A percentile compares a stretch with the other conserved stretches of the same genome.
These are phyloP conservation scores for Lepidopterella palustris DNA, from an alignment of 495 filamentous ascomycete genomes.

Conservation along the genomic window DNA sequence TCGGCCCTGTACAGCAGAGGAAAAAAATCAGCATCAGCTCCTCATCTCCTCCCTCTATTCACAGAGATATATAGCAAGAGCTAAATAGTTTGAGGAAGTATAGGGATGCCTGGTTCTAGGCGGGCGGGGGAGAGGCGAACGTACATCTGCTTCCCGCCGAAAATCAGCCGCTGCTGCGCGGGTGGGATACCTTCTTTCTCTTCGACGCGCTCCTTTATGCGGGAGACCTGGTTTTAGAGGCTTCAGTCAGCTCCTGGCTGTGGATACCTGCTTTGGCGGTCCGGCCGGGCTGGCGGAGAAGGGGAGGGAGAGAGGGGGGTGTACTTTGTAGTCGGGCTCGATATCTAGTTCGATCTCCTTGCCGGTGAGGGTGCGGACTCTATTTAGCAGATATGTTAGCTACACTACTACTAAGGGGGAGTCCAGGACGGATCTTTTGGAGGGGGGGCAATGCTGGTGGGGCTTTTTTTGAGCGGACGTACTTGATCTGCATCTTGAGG, in stretches of 20 bases:
- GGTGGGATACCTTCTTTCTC: constrained; percentile 98
- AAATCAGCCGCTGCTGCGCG: constrained; percentile 94
- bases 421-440: no score
- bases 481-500: constrained; percentile 30
- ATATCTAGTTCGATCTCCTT: constrained; percentile 99
- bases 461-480: constrained; percentile 9
- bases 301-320: constrained; percentile 6
- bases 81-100: no score
- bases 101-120: no score
- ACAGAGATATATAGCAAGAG: neutral
- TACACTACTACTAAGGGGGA: no score
- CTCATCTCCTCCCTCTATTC: neutral
- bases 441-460: neutral
- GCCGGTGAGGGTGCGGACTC: constrained; percentile 94
- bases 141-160: constrained; percentile 95
- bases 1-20: constrained; percentile 62
- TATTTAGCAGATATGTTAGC: constrained; percentile 40
- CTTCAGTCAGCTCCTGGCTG: constrained; percentile 12
- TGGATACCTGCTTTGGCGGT: no score
- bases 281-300: neutral
- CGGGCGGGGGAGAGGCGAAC: constrained; percentile 29
- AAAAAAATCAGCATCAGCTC: neutral
- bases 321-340: constrained; percentile 84
- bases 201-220: constrained; percentile 97
- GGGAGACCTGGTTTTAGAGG: constrained; percentile 79